phyloP scores from a whole-genome alignment of 805 yeast species.

The Myxozyma mucilagina region DNA sequence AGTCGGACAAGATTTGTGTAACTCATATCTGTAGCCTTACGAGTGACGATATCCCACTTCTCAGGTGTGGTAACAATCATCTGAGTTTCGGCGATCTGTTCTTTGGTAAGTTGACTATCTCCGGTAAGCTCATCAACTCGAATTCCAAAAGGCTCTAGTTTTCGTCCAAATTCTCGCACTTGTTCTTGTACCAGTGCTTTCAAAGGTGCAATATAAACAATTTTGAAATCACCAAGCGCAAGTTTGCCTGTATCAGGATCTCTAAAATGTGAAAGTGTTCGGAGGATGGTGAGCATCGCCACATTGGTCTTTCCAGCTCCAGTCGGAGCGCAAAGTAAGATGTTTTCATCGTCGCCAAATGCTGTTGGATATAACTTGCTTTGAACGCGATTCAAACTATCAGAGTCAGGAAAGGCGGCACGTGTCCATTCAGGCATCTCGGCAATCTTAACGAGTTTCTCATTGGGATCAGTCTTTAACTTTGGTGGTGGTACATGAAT shows the following conservation, averaged over 20 bases:
- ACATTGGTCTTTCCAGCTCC: constrained; percentile 77
- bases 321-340: constrained; percentile 57
- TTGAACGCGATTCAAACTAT: constrained; percentile 78
- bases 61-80: constrained; percentile 64
- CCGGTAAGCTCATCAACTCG: constrained; percentile 56
- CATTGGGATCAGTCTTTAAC: constrained; percentile 41
- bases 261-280: constrained; percentile 56
- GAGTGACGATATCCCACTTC: constrained; percentile 60
- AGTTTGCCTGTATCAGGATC: constrained; percentile 58
- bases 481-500: constrained; percentile 89
- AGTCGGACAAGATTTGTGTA: constrained; percentile 54
- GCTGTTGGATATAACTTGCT: constrained; percentile 81
- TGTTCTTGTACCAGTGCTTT: constrained; percentile 59
- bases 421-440: constrained; percentile 82
- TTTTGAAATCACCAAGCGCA: constrained; percentile 32
- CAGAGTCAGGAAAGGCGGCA: constrained; percentile 66
- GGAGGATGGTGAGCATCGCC: constrained; percentile 63
- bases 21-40: constrained; percentile 55
- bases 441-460: constrained; percentile 55
- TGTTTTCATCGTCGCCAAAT: constrained; percentile 52
- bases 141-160: constrained; percentile 46
- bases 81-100: constrained; percentile 49
- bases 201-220: constrained; percentile 59
- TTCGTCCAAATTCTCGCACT: constrained; percentile 48
- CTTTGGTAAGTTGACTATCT: constrained; percentile 52